Percentiles rank a stretch among this genome's conserved stretches.
Evolutionary conservation across 768 basidiomycete species (phyloP).

Genomic region (Phlebiopsis flavidoalba): DNA sequence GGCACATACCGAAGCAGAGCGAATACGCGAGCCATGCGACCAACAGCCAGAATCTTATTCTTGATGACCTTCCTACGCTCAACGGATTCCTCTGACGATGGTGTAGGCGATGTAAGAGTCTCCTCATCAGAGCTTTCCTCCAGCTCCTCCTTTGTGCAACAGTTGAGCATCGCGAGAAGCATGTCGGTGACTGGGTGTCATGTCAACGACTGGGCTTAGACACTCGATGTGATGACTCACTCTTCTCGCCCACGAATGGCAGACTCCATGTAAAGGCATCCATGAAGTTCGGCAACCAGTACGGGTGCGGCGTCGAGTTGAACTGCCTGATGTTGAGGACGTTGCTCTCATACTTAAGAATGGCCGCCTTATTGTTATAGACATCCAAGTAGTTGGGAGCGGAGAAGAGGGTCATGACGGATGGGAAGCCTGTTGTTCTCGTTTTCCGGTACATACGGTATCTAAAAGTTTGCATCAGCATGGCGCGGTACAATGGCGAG

Average conservation of each 20-base stretch:
- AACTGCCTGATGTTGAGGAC: constrained; percentile 99
- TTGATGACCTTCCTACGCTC: constrained; percentile 92
- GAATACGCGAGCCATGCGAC: constrained; percentile 94
- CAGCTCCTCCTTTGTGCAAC: constrained; percentile 95
- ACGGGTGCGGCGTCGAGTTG: constrained; percentile 92
- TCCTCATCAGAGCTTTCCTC: constrained; percentile 62
- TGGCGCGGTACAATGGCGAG: background rate
- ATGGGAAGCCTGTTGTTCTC: constrained; percentile 95
- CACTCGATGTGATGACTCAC: constrained; percentile 42
- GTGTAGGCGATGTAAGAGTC: constrained; percentile 28
- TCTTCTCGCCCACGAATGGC: constrained; percentile 96
- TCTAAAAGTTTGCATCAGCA: constrained; percentile 31
- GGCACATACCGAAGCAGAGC: constrained; percentile 80
- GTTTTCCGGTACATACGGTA: constrained; percentile 99
- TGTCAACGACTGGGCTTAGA: background rate
- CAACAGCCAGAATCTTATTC: constrained; percentile 98
- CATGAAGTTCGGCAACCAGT: constrained; percentile 97
- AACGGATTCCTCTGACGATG: constrained; percentile 31
- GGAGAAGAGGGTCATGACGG: constrained; percentile 99
- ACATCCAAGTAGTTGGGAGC: constrained; percentile 98
- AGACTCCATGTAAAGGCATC: constrained; percentile 98
- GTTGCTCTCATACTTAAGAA: constrained; percentile 98
- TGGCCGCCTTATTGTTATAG: constrained; percentile 98
- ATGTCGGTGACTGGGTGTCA: constrained; percentile 84
- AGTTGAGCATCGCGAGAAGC: constrained; percentile 95